Percentiles rank a stretch among this genome's conserved stretches.
Conservation (phyloP, 75 land plant species). For the Chamaecyparis obtusa region DNA sequence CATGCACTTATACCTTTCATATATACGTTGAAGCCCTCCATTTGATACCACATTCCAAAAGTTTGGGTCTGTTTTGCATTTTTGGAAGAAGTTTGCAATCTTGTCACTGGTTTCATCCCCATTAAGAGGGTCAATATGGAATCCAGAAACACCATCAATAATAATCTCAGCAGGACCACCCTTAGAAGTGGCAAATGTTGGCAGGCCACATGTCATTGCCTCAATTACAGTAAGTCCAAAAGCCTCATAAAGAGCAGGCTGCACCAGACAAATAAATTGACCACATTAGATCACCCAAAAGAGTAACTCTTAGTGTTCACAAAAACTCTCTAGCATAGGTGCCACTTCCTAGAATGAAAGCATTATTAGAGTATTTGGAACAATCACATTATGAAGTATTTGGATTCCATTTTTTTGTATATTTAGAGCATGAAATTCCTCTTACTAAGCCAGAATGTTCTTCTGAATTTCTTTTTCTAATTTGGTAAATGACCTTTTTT, state of each 20-base stretch:
- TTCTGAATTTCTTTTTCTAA: not conserved
- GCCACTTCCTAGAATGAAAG: not conserved
- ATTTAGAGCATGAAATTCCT: not conserved
- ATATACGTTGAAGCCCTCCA: constrained; percentile 74
- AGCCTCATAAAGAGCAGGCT: constrained; percentile 97
- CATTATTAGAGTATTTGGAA: not conserved
- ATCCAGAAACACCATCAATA: constrained; percentile 87
- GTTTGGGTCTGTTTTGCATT: constrained; percentile 48
- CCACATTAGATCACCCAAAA: not conserved
- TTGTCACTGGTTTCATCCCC: constrained; percentile 65
- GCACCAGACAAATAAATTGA: not conserved
- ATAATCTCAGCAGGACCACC: constrained; percentile 99
- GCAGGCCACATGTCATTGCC: constrained; percentile 96
- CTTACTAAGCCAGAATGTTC: not conserved
- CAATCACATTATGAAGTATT: too few relatives aligned
- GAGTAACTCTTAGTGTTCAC: not conserved
- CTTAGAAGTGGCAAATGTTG: constrained; percentile 90
- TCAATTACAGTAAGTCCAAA: constrained; percentile 98
- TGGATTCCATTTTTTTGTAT: not conserved
- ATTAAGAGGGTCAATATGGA: constrained; percentile 83
- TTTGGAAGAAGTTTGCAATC: constrained; percentile 85
- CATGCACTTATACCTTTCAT: constrained; percentile 52
- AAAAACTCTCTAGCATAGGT: not conserved
- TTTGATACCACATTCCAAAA: constrained; percentile 74
- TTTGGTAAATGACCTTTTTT: not conserved